Evolutionary conservation across 352 stramenopile genomes (phyloP).

Genomic region (Globisporangium viniferum): DNA sequence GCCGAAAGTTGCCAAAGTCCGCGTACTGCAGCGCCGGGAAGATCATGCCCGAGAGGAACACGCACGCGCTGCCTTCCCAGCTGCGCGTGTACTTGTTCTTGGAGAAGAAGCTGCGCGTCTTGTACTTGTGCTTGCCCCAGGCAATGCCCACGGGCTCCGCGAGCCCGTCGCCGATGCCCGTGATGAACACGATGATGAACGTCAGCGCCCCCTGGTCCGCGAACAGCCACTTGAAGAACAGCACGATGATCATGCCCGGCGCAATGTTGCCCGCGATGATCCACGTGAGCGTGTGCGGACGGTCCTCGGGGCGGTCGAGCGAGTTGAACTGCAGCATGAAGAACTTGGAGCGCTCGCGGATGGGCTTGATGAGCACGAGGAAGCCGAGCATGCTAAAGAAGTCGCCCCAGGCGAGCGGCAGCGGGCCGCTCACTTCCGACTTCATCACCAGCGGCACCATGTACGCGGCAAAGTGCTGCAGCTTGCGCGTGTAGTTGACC

Average conservation of each 20-base stretch:
- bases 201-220: conserved; percentile 43
- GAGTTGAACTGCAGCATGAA: conserved; percentile 89
- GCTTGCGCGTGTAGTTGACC: conserved; percentile 86
- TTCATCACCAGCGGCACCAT: conserved; percentile 74
- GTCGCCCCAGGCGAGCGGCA: conserved; percentile 74
- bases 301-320: conserved; percentile 72
- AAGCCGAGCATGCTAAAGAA: conserved; percentile 75
- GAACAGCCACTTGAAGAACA: conserved; percentile 84
- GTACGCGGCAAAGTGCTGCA: conserved; percentile 78
- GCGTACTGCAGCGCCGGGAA: conserved; percentile 76
- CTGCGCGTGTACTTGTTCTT: conserved; percentile 78
- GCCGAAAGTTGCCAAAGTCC: conserved; percentile 70
- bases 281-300: conserved; percentile 80
- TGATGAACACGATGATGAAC: conserved; percentile 79
- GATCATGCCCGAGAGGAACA: conserved; percentile 71
- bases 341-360: conserved; percentile 70
- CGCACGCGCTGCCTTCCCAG: conserved; percentile 71
- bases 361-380: conserved; percentile 69
- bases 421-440: conserved; percentile 39
- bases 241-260: conserved; percentile 55
- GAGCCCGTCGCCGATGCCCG: conserved; percentile 69
- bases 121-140: conserved; percentile 85
- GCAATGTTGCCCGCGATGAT: conserved; percentile 74
- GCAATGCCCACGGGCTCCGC: conserved; percentile 76
- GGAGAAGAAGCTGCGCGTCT: conserved; percentile 73